Conservation (phyloP, 2,329 filamentous ascomycete genomes). For the Aspergillus glaucus region DNA sequence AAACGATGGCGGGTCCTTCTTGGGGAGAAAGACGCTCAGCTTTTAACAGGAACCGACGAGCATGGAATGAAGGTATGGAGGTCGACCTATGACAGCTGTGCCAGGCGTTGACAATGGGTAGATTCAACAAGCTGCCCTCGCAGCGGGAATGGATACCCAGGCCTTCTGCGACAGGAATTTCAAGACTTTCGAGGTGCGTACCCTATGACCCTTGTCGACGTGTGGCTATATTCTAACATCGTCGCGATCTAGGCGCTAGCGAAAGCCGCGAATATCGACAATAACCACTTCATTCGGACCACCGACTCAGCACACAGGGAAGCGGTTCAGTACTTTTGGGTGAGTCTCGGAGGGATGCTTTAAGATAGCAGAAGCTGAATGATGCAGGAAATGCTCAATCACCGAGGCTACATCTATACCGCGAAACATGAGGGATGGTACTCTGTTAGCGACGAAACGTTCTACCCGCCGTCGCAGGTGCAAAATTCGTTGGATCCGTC, state of each 20-base stretch:
- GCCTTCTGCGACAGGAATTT: slow-evolving; percentile 85
- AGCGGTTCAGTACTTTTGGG: slow-evolving; percentile 86
- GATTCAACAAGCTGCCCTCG: slow-evolving; percentile 77
- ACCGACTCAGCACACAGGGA: slow-evolving; percentile 76
- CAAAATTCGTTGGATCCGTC: slow-evolving; percentile 68
- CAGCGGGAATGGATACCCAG: slow-evolving; percentile 65
- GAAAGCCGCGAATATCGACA: slow-evolving; percentile 59
- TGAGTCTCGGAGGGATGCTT: slow-evolving; percentile 18
- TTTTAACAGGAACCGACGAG: slow-evolving; percentile 92
- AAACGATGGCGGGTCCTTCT: slow-evolving; percentile 85
- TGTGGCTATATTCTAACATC: background rate
- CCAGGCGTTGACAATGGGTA: slow-evolving; percentile 13
- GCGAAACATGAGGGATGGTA: slow-evolving; percentile 93
- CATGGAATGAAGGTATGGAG: slow-evolving; percentile 75
- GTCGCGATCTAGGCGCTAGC: slow-evolving; percentile 54
- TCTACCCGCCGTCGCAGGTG: slow-evolving; percentile 74
- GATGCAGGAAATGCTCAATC: slow-evolving; percentile 58
- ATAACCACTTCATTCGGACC: slow-evolving; percentile 88
- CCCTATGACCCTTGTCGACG: background rate
- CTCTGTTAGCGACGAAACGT: slow-evolving; percentile 91
- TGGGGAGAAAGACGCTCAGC: slow-evolving; percentile 58
- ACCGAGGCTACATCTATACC: slow-evolving; percentile 73
- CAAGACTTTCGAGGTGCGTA: slow-evolving; percentile 61
- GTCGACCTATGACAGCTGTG: background rate
- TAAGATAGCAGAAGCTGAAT: slow-evolving; percentile 5